Percentiles rank a stretch among this genome's conserved stretches.
Evolutionary conservation across 2,329 filamentous ascomycete genomes (phyloP).

Genomic region (Aspergillus floridensis): DNA sequence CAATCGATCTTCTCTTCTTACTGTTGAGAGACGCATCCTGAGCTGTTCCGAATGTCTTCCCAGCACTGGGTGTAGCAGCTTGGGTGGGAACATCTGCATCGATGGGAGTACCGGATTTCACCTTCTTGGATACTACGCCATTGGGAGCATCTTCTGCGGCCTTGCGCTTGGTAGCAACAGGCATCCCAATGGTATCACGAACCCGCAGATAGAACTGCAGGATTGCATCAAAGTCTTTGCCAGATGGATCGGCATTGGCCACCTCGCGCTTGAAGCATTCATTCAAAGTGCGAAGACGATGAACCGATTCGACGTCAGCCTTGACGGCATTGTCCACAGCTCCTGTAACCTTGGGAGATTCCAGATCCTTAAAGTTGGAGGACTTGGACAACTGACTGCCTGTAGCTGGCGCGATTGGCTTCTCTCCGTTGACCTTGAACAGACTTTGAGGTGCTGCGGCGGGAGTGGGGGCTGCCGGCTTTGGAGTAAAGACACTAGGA

Average conservation of each 20-base stretch:
- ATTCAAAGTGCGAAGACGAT: constrained; percentile 36
- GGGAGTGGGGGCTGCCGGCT: constrained; percentile 7
- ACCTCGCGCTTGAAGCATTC: constrained; percentile 35
- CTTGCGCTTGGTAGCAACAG: constrained; percentile 34
- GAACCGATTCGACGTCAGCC: constrained; percentile 22
- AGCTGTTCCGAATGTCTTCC: constrained; percentile 20
- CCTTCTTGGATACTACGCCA: constrained; percentile 23
- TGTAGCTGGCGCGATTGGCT: constrained; percentile 4
- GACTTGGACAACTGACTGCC: not conserved
- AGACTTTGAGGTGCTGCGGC: constrained; percentile 9
- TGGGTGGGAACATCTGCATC: not conserved
- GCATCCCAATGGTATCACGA: constrained; percentile 38
- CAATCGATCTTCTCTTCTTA: constrained; percentile 22
- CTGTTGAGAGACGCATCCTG: constrained; percentile 6
- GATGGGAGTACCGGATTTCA: constrained; percentile 11
- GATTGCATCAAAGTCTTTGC: constrained; percentile 35
- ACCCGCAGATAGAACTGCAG: constrained; percentile 39
- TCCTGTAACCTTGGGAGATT: constrained; percentile 19
- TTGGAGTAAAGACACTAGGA: constrained; percentile 8
- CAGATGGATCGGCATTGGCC: constrained; percentile 30
- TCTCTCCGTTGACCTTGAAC: constrained; percentile 16
- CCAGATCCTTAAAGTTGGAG: constrained; percentile 14
- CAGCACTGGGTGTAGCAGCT: constrained; percentile 5
- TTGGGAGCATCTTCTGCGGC: constrained; percentile 18
- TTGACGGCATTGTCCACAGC: constrained; percentile 18